Evolutionary conservation across 371 early-diverging fungal genomes (phyloP), one percentile per base, ranked within the genome.

Genomic region (Lichtheimia hyalospora): DNA sequence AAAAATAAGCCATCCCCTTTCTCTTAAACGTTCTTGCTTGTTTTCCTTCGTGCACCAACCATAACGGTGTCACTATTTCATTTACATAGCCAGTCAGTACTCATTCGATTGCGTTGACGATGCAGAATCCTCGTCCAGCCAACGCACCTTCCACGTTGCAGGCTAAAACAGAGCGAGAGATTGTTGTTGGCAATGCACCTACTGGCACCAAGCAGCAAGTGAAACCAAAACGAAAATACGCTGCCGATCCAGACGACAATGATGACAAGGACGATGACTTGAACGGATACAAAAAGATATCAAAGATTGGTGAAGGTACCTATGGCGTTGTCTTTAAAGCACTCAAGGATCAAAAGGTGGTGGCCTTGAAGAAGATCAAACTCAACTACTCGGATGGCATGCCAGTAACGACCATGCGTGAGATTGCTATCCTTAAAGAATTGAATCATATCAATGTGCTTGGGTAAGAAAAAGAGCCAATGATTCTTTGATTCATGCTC

Each of bases 251-350:
- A 10, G 56, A 62, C 27, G 56, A 62, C 50, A 20, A 49, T 24
- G 49, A 58, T 5, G 55, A 55, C 41, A 56, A 49, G 18, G 49
- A 49, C 53, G 20, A 44, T 16, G 63, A 62, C 40, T 27, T 61
- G 10, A 52, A 34, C n/a, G 87, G 86, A 28, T 95, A 93, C 74
- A 67, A 83, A 49, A 91, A 91, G 71, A 67, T 94, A 15, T 90
- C 94, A 66, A 97, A 96, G 82, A 92, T 99, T 67, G 99, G 99
- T 54, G 96, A 96, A 74, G 98, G 98, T 39, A 95, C 96, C 7
- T 98, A 96, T 55, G 98, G 97, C 39, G 94, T 98, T 39, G 99
- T 99, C 7, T 99, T 95, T 81, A 97, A 96, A 75, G 99, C 93
- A 24, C 71, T 66, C 52, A 88, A 95, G 61, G 84, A 82, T 67